phyloP scores from a whole-genome alignment of 768 basidiomycete genomes.

The Collybia mongolica region DNA sequence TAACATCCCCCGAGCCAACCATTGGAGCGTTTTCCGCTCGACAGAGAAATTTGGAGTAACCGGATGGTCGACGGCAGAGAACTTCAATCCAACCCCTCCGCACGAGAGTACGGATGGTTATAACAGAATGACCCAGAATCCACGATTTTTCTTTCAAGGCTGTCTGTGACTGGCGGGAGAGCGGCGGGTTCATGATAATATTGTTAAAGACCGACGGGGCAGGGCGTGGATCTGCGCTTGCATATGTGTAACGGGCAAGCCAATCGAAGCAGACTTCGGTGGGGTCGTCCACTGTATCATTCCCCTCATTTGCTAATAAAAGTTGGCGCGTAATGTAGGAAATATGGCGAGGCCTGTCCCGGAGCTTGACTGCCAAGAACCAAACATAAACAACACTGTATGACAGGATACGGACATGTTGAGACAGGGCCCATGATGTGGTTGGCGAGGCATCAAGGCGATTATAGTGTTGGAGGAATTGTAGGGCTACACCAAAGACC shows the following conservation, averaged over 20 bases:
- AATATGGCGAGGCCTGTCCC: slow-evolving; percentile 78
- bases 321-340: slow-evolving; percentile 86
- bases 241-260: slow-evolving; percentile 93
- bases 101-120: slow-evolving; percentile 75
- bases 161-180: slow-evolving; percentile 33
- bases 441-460: slow-evolving; percentile 53
- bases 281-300: slow-evolving; percentile 74
- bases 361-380: slow-evolving; percentile 86
- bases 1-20: slow-evolving; percentile 80
- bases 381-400: slow-evolving; percentile 92
- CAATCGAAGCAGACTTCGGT: slow-evolving; percentile 98
- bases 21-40: slow-evolving; percentile 87
- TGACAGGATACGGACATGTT: slow-evolving; percentile 87
- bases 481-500: slow-evolving; percentile 91
- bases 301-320: slow-evolving; percentile 79
- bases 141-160: slow-evolving; percentile 69
- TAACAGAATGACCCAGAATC: slow-evolving; percentile 80
- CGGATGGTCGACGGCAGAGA: slow-evolving; percentile 81
- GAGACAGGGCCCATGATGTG: slow-evolving; percentile 83
- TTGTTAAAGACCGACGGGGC: slow-evolving; percentile 77
- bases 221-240: slow-evolving; percentile 89
- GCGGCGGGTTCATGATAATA: slow-evolving; percentile 64
- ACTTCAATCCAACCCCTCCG: slow-evolving; percentile 89
- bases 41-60: slow-evolving; percentile 81
- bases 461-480: slow-evolving; percentile 92